Evolutionary conservation across 805 yeast species (phyloP).

Genomic region (Cyberlindnera samutprakarnensis): DNA sequence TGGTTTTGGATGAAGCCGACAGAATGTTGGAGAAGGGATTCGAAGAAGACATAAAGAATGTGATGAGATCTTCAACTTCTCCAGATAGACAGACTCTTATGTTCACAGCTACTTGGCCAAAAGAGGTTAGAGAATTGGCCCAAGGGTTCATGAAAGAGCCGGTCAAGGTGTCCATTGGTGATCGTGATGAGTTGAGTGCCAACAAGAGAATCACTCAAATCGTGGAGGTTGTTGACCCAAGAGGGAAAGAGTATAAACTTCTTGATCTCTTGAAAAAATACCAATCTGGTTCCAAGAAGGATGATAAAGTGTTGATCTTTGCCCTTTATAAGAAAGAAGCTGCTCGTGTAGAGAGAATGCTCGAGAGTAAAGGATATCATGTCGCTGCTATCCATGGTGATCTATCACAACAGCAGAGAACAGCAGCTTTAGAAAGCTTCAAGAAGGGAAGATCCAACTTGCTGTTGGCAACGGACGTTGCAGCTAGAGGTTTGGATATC

Average conservation of each 20-base stretch:
- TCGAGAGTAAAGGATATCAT: constrained; percentile 63
- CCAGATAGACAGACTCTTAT: constrained; percentile 77
- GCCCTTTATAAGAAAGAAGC: constrained; percentile 98
- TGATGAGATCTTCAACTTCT: constrained; percentile 54
- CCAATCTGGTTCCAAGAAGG: constrained; percentile 53
- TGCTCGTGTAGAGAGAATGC: constrained; percentile 71
- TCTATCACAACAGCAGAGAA: constrained; percentile 84
- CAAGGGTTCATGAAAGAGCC: constrained; percentile 74
- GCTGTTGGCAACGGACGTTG: constrained; percentile 94
- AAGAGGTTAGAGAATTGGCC: constrained; percentile 91
- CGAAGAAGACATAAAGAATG: constrained; percentile 88
- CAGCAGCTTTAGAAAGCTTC: constrained; percentile 77
- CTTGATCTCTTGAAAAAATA: constrained; percentile 67
- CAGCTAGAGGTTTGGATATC: constrained; percentile 95
- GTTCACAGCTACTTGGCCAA: constrained; percentile 99
- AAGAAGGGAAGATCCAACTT: constrained; percentile 71
- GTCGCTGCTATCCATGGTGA: constrained; percentile 98
- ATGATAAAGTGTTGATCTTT: constrained; percentile 84
- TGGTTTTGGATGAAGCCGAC: constrained; percentile 96
- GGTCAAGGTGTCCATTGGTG: constrained; percentile 89
- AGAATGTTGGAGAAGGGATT: constrained; percentile 98
- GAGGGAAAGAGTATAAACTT: constrained; percentile 65
- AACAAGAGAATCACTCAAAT: constrained; percentile 89
- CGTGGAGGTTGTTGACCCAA: constrained; percentile 85
- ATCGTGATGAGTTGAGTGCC: constrained; percentile 89